Conservation (phyloP, 495 filamentous ascomycete species). For the Podospora appendiculata region DNA sequence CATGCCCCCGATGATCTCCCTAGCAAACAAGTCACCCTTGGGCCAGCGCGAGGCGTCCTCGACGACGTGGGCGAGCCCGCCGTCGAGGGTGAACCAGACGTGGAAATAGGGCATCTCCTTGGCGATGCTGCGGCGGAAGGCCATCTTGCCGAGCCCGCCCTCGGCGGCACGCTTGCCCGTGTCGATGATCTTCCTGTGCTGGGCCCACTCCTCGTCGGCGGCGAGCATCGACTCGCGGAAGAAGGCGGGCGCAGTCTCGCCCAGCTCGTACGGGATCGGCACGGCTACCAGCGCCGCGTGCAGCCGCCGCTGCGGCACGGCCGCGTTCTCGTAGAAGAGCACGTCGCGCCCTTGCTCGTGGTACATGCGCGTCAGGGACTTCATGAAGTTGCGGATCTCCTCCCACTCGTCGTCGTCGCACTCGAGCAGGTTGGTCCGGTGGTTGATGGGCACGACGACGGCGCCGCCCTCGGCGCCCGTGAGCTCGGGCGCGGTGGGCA, state of each 20-base stretch:
- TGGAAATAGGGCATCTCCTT: constrained; percentile 99
- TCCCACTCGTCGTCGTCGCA: constrained; percentile 99
- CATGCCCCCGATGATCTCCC: constrained; percentile 92
- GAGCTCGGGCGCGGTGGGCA: constrained; percentile 86
- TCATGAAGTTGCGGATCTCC: constrained; percentile 99
- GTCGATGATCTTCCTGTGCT: constrained; percentile 91
- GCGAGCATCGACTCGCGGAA: constrained; percentile 91
- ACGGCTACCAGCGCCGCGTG: constrained; percentile 85
- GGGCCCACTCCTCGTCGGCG: constrained; percentile 85
- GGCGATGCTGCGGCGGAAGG: constrained; percentile 74
- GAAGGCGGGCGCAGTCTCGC: constrained; percentile 86
- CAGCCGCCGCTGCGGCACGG: constrained; percentile 63
- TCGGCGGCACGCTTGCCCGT: constrained; percentile 61
- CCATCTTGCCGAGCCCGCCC: constrained; percentile 66
- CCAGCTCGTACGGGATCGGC: constrained; percentile 78
- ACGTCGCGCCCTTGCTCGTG: constrained; percentile 85
- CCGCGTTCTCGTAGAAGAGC: constrained; percentile 96
- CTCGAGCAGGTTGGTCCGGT: constrained; percentile 83
- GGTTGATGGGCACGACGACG: constrained; percentile 82
- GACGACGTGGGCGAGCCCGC: constrained; percentile 86
- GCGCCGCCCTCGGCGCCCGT: constrained; percentile 62
- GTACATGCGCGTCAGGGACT: constrained; percentile 86
- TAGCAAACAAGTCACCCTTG: constrained; percentile 83
- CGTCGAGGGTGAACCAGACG: constrained; percentile 90
- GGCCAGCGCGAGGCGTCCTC: constrained; percentile 88